Conservation (phyloP, 2,329 filamentous ascomycete genomes). For the Aspergillus thermomutatus region DNA sequence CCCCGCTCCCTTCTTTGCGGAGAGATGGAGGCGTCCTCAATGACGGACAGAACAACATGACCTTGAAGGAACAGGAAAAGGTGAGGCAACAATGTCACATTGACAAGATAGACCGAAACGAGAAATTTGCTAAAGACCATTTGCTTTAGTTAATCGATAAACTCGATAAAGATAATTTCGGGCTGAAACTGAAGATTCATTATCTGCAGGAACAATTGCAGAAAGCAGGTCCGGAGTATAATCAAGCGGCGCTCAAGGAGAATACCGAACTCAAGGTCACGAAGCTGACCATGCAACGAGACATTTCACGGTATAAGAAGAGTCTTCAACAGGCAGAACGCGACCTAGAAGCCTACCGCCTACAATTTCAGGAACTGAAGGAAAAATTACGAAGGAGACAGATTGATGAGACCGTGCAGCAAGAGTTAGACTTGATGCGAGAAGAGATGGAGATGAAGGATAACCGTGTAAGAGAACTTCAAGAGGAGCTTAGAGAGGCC, state of each 20-base stretch:
- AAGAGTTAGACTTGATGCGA: slow-evolving; percentile 53
- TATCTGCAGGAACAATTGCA: slow-evolving; percentile 88
- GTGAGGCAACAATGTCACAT: slow-evolving; percentile 40
- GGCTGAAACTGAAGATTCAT: slow-evolving; percentile 93
- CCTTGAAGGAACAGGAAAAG: slow-evolving; percentile 89
- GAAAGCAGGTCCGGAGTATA: slow-evolving; percentile 85
- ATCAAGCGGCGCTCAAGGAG: slow-evolving; percentile 82
- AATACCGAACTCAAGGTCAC: slow-evolving; percentile 96
- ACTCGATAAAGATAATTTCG: slow-evolving; percentile 98
- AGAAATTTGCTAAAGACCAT: slow-evolving; percentile 8
- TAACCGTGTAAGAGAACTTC: slow-evolving; percentile 35
- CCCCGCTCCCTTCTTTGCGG: slow-evolving; percentile 70
- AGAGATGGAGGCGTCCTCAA: slow-evolving; percentile 66
- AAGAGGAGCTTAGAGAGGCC: slow-evolving; percentile 56
- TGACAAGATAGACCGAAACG: neutral
- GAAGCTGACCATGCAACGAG: slow-evolving; percentile 82
- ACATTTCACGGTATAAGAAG: slow-evolving; percentile 83
- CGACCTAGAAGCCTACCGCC: slow-evolving; percentile 78
- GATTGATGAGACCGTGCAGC: slow-evolving; percentile 65
- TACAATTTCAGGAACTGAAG: slow-evolving; percentile 77
- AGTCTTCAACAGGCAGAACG: slow-evolving; percentile 76
- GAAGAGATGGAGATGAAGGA: slow-evolving; percentile 51
- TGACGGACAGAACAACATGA: slow-evolving; percentile 79
- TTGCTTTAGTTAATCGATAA: slow-evolving; percentile 68
- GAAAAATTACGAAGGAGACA: slow-evolving; percentile 76